These are phyloP conservation scores for Trichoderma sp. DNA, from an alignment of 2,329 filamentous ascomycete species.

Conservation along the genomic window DNA sequence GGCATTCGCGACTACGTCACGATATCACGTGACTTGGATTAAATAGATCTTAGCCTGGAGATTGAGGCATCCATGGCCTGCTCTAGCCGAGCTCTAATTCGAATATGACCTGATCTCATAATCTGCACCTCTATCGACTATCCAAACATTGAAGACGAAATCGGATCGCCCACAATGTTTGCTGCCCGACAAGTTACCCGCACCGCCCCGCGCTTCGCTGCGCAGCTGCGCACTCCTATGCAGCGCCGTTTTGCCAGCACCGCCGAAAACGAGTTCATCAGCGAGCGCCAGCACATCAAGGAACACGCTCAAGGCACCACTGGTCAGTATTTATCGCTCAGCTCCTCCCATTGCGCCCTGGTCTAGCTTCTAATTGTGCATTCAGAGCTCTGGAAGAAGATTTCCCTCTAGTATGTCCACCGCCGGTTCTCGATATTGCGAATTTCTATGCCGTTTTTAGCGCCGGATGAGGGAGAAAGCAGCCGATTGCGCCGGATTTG, in stretches of 20 bases:
- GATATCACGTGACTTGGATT: conserved; percentile 38
- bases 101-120: conserved; percentile 42
- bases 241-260: conserved; percentile 75
- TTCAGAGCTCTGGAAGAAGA: conserved; percentile 90
- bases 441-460: conserved; percentile 32
- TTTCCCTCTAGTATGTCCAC: conserved; percentile 85
- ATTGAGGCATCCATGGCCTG: conserved; percentile 40
- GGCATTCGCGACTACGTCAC: conserved; percentile 34
- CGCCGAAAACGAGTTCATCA: conserved; percentile 89
- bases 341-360: neutral
- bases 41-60: conserved; percentile 35
- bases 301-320: conserved; percentile 83
- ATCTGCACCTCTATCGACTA: conserved; percentile 36
- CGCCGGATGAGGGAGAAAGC: conserved; percentile 2
- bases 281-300: conserved; percentile 87
- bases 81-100: conserved; percentile 42
- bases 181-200: conserved; percentile 65
- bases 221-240: conserved; percentile 61
- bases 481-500: neutral
- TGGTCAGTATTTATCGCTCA: conserved; percentile 60
- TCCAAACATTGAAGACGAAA: conserved; percentile 34
- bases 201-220: conserved; percentile 63
- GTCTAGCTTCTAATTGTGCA: conserved; percentile 40
- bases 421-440: conserved; percentile 32
- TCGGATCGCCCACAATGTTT: conserved; percentile 57